Percentiles rank a stretch among this genome's conserved stretches.
phyloP scores from a whole-genome alignment of 192 early-diverging fungal genomes.

The Rhizoclosmatium sp. region DNA sequence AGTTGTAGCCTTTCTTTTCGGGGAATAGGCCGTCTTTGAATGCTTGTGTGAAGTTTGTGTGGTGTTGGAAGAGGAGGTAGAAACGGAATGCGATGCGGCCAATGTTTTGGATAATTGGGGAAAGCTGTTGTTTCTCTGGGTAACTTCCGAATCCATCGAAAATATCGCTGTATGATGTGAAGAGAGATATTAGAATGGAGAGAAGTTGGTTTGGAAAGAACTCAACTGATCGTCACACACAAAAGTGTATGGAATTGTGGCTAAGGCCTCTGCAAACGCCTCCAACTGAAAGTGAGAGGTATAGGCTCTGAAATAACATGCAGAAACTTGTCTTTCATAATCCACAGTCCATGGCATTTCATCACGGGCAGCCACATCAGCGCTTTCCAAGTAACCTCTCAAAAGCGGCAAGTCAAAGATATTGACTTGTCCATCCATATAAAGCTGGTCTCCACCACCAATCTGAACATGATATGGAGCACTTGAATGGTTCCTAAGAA shows the following conservation, averaged over 20 bases:
- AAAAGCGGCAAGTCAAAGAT: constrained; percentile 38
- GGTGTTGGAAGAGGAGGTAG: constrained; percentile 87
- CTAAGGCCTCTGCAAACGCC: constrained; percentile 67
- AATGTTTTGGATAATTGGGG: constrained; percentile 77
- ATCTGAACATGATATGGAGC: constrained; percentile 34
- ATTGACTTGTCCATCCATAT: constrained; percentile 40
- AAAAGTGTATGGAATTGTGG: constrained; percentile 77
- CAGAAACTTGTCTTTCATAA: constrained; percentile 60
- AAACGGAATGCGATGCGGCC: constrained; percentile 74
- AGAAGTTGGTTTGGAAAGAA: constrained; percentile 60
- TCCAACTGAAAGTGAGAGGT: constrained; percentile 64
- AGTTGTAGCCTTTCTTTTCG: constrained; percentile 4
- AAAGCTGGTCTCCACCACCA: constrained; percentile 53
- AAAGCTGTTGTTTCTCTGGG: constrained; percentile 74
- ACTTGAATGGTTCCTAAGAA: not conserved
- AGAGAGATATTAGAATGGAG: not conserved
- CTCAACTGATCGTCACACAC: constrained; percentile 89
- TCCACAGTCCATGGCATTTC: constrained; percentile 62
- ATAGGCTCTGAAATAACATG: constrained; percentile 78
- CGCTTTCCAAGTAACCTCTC: constrained; percentile 32
- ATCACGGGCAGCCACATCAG: constrained; percentile 55
- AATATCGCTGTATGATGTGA: constrained; percentile 57
- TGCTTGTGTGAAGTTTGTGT: constrained; percentile 68
- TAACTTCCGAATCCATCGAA: constrained; percentile 89
- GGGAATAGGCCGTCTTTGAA: constrained; percentile 8